Evolutionary conservation across 2,329 filamentous ascomycete genomes (phyloP).

Genomic region (Penicillium sp.): DNA sequence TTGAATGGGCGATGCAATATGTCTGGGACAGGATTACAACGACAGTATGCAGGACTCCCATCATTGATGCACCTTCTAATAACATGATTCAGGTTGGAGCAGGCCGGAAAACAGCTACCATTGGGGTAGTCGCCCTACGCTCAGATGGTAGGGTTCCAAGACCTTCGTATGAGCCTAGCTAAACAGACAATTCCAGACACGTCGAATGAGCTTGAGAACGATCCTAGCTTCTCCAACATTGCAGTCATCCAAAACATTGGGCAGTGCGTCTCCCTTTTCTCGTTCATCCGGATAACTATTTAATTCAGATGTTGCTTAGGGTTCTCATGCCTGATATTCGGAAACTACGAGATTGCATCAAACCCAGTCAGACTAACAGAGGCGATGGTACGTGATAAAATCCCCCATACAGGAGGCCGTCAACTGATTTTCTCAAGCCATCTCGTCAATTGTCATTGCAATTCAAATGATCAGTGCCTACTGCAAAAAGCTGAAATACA

Average conservation of each 20-base stretch:
- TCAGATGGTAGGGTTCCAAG: constrained; percentile 56
- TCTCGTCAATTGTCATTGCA: constrained; percentile 81
- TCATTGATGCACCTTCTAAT: not conserved
- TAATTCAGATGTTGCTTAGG: constrained; percentile 30
- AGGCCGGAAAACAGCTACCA: constrained; percentile 67
- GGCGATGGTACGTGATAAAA: constrained; percentile 60
- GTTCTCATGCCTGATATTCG: constrained; percentile 65
- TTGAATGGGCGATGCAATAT: constrained; percentile 86
- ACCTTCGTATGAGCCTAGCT: constrained; percentile 2
- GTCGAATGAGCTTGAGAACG: constrained; percentile 59
- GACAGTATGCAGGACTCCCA: constrained; percentile 52
- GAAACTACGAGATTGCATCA: constrained; percentile 58
- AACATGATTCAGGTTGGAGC: constrained; percentile 47
- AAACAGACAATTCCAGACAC: constrained; percentile 48
- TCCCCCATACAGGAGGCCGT: not conserved
- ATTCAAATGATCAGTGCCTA: constrained; percentile 76
- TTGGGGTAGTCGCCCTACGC: constrained; percentile 77
- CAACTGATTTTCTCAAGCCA: constrained; percentile 38
- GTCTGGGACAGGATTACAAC: constrained; percentile 88
- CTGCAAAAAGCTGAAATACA: constrained; percentile 77
- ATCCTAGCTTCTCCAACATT: constrained; percentile 75
- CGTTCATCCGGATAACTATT: constrained; percentile 28
- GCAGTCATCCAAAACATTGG: constrained; percentile 60
- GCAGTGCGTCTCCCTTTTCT: constrained; percentile 58
- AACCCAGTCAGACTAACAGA: constrained; percentile 59